Conservation (phyloP, 2,329 filamentous ascomycete species). For the Alternaria brassicae region DNA sequence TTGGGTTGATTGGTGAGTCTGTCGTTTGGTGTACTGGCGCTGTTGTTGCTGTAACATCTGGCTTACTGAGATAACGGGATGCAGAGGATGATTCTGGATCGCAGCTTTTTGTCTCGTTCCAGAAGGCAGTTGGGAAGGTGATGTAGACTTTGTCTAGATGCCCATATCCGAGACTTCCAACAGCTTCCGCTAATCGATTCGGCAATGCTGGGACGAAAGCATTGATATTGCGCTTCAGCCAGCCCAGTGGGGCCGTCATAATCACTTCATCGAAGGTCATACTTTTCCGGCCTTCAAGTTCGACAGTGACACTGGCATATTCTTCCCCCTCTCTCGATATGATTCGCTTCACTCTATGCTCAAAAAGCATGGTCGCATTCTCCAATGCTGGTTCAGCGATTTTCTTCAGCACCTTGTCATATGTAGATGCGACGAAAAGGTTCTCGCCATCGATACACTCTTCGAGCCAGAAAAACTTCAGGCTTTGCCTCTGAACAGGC, state of each 20-base stretch:
- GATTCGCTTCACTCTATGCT: conserved; percentile 56
- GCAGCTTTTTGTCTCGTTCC: conserved; percentile 56
- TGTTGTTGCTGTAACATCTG: conserved; percentile 50
- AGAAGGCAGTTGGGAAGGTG: conserved; percentile 78
- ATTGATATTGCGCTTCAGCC: conserved; percentile 45
- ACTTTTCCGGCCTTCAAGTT: conserved; percentile 55
- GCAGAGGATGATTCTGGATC: conserved; percentile 1
- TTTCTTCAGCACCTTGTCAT: conserved; percentile 64
- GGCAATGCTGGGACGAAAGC: conserved; percentile 69
- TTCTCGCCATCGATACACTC: conserved; percentile 78
- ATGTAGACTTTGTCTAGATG: conserved; percentile 70
- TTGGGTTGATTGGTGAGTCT: conserved; percentile 36
- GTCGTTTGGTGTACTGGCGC: conserved; percentile 45
- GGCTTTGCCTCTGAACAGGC: conserved; percentile 68
- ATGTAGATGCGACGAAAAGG: conserved; percentile 68
- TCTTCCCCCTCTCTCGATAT: conserved; percentile 25
- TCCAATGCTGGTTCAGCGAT: conserved; percentile 66
- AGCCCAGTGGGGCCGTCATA: conserved; percentile 72
- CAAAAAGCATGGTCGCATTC: conserved; percentile 62
- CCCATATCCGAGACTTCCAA: conserved; percentile 71
- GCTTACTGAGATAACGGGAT: conserved; percentile 24
- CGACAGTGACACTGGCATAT: conserved; percentile 47
- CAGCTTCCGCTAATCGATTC: conserved; percentile 63
- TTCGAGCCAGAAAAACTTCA: conserved; percentile 80
- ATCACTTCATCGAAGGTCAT: conserved; percentile 72